These are phyloP conservation scores for Termitomyces sp. DNA, from an alignment of 1,284 basidiomycete genomes.

Conservation along the genomic window DNA sequence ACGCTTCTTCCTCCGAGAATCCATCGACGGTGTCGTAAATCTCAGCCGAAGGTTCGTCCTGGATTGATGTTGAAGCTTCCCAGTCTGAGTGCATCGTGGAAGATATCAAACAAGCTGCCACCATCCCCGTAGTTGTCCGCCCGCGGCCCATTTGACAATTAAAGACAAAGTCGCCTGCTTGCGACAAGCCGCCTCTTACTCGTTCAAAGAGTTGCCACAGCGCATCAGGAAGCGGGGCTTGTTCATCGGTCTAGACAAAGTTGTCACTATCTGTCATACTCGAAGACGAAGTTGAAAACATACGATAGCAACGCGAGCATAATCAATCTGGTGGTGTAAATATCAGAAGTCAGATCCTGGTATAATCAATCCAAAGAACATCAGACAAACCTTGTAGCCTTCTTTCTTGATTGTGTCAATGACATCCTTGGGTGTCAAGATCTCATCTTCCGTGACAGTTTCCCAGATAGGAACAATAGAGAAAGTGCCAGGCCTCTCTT, in stretches of 20 bases:
- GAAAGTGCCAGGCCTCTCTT: constrained; percentile 88
- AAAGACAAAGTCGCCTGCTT: constrained; percentile 77
- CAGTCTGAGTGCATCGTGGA: constrained; percentile 59
- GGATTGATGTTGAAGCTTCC: constrained; percentile 36
- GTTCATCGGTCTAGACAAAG: constrained; percentile 79
- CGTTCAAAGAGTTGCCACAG: constrained; percentile 76
- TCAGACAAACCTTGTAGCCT: constrained; percentile 61
- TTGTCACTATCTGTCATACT: not conserved
- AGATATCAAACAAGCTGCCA: constrained; percentile 83
- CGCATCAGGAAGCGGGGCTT: constrained; percentile 86
- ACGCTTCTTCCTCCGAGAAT: constrained; percentile 80
- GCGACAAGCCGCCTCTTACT: constrained; percentile 58
- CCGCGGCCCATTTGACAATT: constrained; percentile 85
- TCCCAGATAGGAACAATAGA: constrained; percentile 89
- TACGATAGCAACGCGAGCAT: constrained; percentile 83
- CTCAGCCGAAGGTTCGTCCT: constrained; percentile 34
- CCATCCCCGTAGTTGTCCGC: constrained; percentile 91
- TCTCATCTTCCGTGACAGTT: constrained; percentile 76
- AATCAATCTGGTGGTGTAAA: constrained; percentile 79
- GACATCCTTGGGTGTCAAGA: constrained; percentile 90
- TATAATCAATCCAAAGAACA: not conserved
- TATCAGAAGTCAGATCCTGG: not conserved
- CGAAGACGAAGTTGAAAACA: constrained; percentile 23
- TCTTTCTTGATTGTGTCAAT: constrained; percentile 71
- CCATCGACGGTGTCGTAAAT: constrained; percentile 70